These are phyloP conservation scores for Taxillus chinensis DNA, from an alignment of 164 flowering plant species.

Conservation along the genomic window DNA sequence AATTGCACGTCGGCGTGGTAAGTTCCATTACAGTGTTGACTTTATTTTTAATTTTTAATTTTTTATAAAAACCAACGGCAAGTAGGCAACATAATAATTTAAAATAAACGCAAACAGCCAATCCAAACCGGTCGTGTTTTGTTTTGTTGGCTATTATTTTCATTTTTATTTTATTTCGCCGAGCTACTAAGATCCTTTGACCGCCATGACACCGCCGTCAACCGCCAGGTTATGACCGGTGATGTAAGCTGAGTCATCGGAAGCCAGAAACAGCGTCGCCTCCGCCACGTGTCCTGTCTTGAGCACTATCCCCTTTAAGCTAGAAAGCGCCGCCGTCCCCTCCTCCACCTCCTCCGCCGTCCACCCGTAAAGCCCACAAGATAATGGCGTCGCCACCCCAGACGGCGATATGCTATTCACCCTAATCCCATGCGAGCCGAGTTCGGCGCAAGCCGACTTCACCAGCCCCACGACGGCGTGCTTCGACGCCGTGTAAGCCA, in stretches of 20 bases:
- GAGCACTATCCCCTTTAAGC: conserved; percentile 50
- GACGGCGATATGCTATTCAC: conserved; percentile 61
- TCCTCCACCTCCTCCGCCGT: conserved; percentile 29
- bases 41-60: too few species aligned
- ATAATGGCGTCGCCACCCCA: conserved; percentile 51
- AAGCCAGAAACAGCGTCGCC: conserved; percentile 67
- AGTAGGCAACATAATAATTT: too few species aligned
- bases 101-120: too few species aligned
- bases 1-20: too few species aligned
- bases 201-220: conserved; percentile 58
- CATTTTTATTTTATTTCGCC: too few species aligned
- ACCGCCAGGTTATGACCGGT: conserved; percentile 63
- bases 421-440: conserved; percentile 57
- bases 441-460: conserved; percentile 37
- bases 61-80: too few species aligned
- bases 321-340: conserved; percentile 11
- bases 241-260: conserved; percentile 56
- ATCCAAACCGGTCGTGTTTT: too few species aligned
- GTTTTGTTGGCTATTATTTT: too few species aligned
- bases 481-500: conserved; percentile 42
- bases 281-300: conserved; percentile 53
- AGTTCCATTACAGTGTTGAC: too few species aligned
- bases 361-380: conserved; percentile 26
- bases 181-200: conserved; percentile 2
- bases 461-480: conserved; percentile 54